Evolutionary conservation across 331 rosid genomes (phyloP), one percentile per base, ranked within the genome.

Genomic region (Saraca asoca): DNA sequence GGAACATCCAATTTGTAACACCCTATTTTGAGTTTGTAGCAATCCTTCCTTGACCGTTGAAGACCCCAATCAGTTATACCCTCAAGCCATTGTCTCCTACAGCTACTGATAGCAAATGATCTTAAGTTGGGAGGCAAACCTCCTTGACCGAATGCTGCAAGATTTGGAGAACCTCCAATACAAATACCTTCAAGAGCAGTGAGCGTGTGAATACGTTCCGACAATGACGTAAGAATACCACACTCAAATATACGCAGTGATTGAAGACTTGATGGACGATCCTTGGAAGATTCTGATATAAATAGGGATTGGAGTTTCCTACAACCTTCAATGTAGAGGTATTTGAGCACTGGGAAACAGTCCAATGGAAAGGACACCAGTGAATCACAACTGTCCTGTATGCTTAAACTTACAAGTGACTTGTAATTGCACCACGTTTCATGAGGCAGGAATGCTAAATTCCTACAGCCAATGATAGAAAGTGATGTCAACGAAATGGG

Each of bases 121-220:
- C 0, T 0, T 7, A 68, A 12, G 4, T 12, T 61, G 7, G 58
- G 10, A 6, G 79, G 65, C 70, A 75, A 68, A 8, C 70, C 79
- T 12, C 59, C 63, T 19, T 52, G 24, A 59, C 75, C 64, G 18
- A 75, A 19, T 18, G 58, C 33, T 12, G 18, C 50, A 6, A 69
- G 45, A 7, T 56, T 43, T 8, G 74, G 74, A 57, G 58, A 6
- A n/a, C n/a, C 0, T 12, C 9, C n/a, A n/a, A n/a, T n/a, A n/a
- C n/a, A n/a, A n/a, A n/a, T n/a, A n/a, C 12, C 16, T 19, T 19
- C 12, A 48, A 69, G 74, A 11, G 59, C 14, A 5, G 33, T 3
- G 24, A 69, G 74, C 17, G 58, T 58, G 20, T 37, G 12, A 54
- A 37, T 35, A 1, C 2, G 31, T 35, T 69, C 51, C 3, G 74